These are phyloP conservation scores for Begonia peltatifolia DNA, from an alignment of 306 rosid genomes.

Conservation along the genomic window DNA sequence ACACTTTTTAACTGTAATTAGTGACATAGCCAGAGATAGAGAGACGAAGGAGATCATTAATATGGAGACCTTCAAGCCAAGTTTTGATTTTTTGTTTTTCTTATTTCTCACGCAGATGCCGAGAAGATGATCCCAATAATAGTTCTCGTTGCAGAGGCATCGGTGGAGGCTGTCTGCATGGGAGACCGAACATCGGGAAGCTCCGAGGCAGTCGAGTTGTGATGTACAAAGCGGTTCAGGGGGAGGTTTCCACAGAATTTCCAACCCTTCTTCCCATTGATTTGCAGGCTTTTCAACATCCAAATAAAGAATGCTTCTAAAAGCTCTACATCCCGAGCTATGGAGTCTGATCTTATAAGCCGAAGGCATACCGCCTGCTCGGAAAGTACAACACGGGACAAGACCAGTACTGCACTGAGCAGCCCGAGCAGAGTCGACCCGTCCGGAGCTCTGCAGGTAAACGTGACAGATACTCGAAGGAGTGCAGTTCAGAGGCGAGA, in stretches of 20 bases:
- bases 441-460: slow-evolving; percentile 59
- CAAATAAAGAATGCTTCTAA: slow-evolving; percentile 71
- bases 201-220: slow-evolving; percentile 47
- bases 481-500: slow-evolving; percentile 87
- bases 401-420: slow-evolving; percentile 40
- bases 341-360: slow-evolving; percentile 89
- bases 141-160: slow-evolving; percentile 51
- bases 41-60: slow-evolving; percentile 29
- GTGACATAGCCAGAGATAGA: slow-evolving; percentile 24
- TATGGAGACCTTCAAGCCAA: slow-evolving; percentile 28
- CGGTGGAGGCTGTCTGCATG: slow-evolving; percentile 15
- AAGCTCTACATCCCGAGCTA: slow-evolving; percentile 71
- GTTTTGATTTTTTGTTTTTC: slow-evolving; percentile 22
- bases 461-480: slow-evolving; percentile 70
- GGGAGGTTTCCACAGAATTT: slow-evolving; percentile 80
- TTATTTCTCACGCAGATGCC: slow-evolving; percentile 38
- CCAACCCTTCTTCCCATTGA: slow-evolving; percentile 84
- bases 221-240: slow-evolving; percentile 53
- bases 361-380: slow-evolving; percentile 77
- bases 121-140: slow-evolving; percentile 50
- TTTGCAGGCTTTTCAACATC: slow-evolving; percentile 33
- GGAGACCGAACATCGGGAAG: slow-evolving; percentile 35
- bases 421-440: slow-evolving; percentile 29
- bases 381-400: slow-evolving; percentile 78
- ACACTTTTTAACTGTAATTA: slow-evolving; percentile 24